A percentile compares a stretch with the other conserved stretches of the same genome.
These are phyloP conservation scores for Trichosporon sp. DNA, from an alignment of 1,284 basidiomycete species.

Conservation along the genomic window DNA sequence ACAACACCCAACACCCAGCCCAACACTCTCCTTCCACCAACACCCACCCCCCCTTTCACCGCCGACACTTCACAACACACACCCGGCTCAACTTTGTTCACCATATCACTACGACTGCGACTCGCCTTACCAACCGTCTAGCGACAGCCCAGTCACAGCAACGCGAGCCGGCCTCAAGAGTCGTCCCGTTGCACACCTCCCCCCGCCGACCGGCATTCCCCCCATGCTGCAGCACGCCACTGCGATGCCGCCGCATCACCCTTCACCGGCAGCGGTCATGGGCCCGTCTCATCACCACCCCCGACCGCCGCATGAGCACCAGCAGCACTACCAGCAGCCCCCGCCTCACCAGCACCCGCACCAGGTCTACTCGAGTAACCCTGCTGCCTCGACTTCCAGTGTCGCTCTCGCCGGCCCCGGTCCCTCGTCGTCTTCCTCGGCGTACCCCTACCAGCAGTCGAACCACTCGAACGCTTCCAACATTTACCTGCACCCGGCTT, in stretches of 20 bases:
- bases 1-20: too few species aligned
- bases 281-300: slow-evolving; percentile 4
- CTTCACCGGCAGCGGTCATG: not conserved
- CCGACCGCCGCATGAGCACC: slow-evolving; percentile 2
- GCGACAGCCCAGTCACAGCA: not conserved
- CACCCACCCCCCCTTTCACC: not conserved
- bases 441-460: not conserved
- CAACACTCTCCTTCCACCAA: too few species aligned
- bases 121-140: slow-evolving; percentile 4
- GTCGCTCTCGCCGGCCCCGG: not conserved
- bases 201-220: not conserved
- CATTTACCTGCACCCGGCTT: not conserved
- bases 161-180: slow-evolving; percentile 1
- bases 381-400: not conserved
- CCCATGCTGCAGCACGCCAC: slow-evolving; percentile 16
- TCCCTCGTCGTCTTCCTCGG: not conserved
- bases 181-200: not conserved
- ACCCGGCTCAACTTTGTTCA: not conserved
- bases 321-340: not conserved
- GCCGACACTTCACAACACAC: not conserved
- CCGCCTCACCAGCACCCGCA: slow-evolving; percentile 5
- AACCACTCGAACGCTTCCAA: slow-evolving; percentile 1
- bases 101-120: not conserved
- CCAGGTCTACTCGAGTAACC: slow-evolving; percentile 3
- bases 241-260: slow-evolving; percentile 1